These are phyloP conservation scores for Nigrospora sphaerica DNA, from an alignment of 2,329 filamentous ascomycete species.

Conservation along the genomic window DNA sequence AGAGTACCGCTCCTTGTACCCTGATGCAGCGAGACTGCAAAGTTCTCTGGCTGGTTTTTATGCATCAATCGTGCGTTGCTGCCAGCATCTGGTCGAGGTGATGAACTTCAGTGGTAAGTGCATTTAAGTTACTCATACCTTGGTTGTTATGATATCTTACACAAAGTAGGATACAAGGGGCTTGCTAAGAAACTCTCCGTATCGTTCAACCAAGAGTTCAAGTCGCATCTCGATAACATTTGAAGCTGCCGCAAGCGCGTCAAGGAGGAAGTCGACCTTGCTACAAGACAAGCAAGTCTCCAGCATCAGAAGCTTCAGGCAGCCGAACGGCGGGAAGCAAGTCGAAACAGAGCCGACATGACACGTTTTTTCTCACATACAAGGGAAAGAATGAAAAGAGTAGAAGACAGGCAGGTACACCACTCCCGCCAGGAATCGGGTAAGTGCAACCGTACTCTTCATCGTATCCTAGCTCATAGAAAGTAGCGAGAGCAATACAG, in stretches of 20 bases:
- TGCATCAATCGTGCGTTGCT: neutral
- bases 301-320: neutral
- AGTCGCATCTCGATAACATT: neutral
- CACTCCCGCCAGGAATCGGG: neutral
- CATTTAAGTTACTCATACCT: neutral
- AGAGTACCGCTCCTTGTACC: neutral
- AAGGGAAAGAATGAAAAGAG: neutral
- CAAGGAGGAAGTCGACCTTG: neutral
- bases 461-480: neutral
- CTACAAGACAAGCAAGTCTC: neutral
- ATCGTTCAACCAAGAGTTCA: neutral
- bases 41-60: neutral
- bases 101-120: neutral
- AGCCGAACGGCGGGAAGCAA: neutral
- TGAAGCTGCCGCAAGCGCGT: neutral
- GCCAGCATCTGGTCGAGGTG: neutral
- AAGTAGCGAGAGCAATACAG: neutral
- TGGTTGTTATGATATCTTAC: too few relatives aligned
- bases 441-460: neutral
- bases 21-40: neutral
- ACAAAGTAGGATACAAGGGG: too few relatives aligned
- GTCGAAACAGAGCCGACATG: neutral
- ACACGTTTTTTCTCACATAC: neutral
- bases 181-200: too few relatives aligned
- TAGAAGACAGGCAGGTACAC: neutral